phyloP scores from a whole-genome alignment of 2,329 filamentous ascomycete genomes.

The Hypoxylon sp. region DNA sequence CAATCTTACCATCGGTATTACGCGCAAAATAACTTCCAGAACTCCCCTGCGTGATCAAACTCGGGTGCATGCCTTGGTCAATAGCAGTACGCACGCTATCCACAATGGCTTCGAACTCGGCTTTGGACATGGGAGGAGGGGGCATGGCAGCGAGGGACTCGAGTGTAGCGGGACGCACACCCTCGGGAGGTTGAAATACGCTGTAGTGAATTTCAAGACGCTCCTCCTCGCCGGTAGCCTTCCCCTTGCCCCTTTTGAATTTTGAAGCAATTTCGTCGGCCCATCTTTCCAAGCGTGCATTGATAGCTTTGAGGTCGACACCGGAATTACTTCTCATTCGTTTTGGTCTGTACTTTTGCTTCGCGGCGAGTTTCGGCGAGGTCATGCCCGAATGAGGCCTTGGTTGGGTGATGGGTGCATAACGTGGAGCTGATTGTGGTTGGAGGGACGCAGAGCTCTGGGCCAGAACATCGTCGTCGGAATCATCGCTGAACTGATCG shows the following conservation, averaged over 20 bases:
- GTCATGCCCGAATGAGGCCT: slow-evolving; percentile 73
- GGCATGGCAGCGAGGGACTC: slow-evolving; percentile 76
- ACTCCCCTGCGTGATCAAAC: slow-evolving; percentile 96
- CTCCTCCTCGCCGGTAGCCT: slow-evolving; percentile 84
- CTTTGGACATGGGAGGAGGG: slow-evolving; percentile 78
- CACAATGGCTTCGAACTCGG: slow-evolving; percentile 88
- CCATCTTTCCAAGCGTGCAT: slow-evolving; percentile 94
- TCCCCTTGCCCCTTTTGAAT: slow-evolving; percentile 88
- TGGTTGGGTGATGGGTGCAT: slow-evolving; percentile 74
- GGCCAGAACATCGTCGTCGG: slow-evolving; percentile 75
- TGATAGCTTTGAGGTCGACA: slow-evolving; percentile 98
- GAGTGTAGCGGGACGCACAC: slow-evolving; percentile 83
- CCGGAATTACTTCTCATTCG: slow-evolving; percentile 78
- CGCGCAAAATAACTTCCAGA: slow-evolving; percentile 98
- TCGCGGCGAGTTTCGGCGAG: slow-evolving; percentile 64
- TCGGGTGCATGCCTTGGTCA: slow-evolving; percentile 90
- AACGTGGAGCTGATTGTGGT: slow-evolving; percentile 71
- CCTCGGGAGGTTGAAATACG: slow-evolving; percentile 94
- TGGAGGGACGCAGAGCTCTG: slow-evolving; percentile 69
- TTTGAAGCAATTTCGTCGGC: slow-evolving; percentile 97
- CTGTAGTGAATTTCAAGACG: slow-evolving; percentile 96
- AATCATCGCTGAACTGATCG: slow-evolving; percentile 80
- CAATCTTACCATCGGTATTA: slow-evolving; percentile 91
- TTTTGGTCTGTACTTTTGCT: slow-evolving; percentile 65
- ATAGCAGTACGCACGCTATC: slow-evolving; percentile 94